Base-by-base conservation (phyloP, 192 early-diverging fungal genomes). In the Gorgonomyces haynaldii region DNA sequence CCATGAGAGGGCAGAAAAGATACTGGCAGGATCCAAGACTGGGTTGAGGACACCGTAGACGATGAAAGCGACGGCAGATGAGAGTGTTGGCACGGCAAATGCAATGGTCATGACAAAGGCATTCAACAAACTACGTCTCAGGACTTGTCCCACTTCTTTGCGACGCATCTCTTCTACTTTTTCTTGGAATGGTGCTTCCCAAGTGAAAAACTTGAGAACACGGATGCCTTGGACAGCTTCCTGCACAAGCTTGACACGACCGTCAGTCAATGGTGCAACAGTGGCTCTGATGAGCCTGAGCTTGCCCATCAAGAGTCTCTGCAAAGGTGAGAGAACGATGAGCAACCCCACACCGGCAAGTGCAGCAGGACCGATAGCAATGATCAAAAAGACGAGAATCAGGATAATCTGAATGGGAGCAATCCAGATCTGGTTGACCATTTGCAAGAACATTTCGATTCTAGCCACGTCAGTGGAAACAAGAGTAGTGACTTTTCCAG, bases 181-280 rank as follows among this genome's bases (percentile, higher is more conserved):
- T 21, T 72, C 65, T 32, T 79, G 56, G 52, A 96, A 69, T 2
- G 71, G 60, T 7, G 51, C 12, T 50, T 84, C 81, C 81, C 80
- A 85, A 4, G 76, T 76, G 52, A 82, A 83, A 47, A 81, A 79
- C 53, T 86, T 86, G 58, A 86, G 75, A 28, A 84, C 71, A 17
- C 81, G 74, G 60, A 86, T 88, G 13, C 82, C 81, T 17, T 64
- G 54, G 23, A 88, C 53, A 28, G 79, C 62, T 40, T 86, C 84
- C 34, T 81, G 76, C 0, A 70, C 84, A 0, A 75, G 42, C 28
- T 83, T 83, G 45, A 88, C 79, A 44, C 85, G 80, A 22, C 57
- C 60, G 57, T 88, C 85, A 7, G 85, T 86, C 15, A 86, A 64
- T 1, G 72, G 69, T 0, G 69, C 66, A 29, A 75, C 59, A 23